phyloP scores from a whole-genome alignment of 2,329 filamentous ascomycete species.

The Zymoseptoria passerinii region DNA sequence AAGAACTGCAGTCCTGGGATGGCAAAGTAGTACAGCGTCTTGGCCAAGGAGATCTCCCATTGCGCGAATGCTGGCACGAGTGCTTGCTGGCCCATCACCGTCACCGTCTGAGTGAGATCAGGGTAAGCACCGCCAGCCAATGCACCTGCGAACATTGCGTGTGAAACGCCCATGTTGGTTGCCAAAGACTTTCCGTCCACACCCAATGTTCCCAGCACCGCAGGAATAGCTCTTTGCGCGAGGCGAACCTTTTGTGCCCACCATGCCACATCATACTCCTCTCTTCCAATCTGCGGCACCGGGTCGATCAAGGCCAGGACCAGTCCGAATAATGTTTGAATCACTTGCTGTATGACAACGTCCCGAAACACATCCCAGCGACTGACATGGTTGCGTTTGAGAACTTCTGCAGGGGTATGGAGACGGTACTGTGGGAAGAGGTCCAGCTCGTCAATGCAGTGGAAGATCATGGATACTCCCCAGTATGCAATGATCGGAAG shows the following conservation, averaged over 20 bases:
- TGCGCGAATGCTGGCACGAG: slow-evolving; percentile 64
- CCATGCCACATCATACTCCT: slow-evolving; percentile 77
- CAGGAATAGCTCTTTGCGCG: slow-evolving; percentile 68
- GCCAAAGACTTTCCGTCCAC: slow-evolving; percentile 69
- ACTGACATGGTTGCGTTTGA: slow-evolving; percentile 77
- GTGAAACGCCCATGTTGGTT: slow-evolving; percentile 60
- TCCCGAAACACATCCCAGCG: slow-evolving; percentile 81
- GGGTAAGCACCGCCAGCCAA: slow-evolving; percentile 78
- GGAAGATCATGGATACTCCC: slow-evolving; percentile 76
- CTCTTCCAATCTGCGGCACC: slow-evolving; percentile 63
- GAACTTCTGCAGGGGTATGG: slow-evolving; percentile 86
- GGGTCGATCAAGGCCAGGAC: slow-evolving; percentile 64
- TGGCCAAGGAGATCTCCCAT: slow-evolving; percentile 73
- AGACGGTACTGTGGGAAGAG: slow-evolving; percentile 84
- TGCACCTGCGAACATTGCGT: slow-evolving; percentile 66
- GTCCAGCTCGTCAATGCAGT: slow-evolving; percentile 76
- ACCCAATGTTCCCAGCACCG: slow-evolving; percentile 61
- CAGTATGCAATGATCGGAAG: slow-evolving; percentile 82
- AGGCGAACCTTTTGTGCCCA: slow-evolving; percentile 80
- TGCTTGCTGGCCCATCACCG: slow-evolving; percentile 42
- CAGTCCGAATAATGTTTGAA: slow-evolving; percentile 68
- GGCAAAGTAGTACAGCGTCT: slow-evolving; percentile 67
- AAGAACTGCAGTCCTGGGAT: slow-evolving; percentile 72
- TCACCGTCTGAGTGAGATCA: slow-evolving; percentile 50
- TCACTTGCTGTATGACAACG: slow-evolving; percentile 82